Conservation (phyloP, 345 rosid genomes). For the Capsella bursapastoris region DNA sequence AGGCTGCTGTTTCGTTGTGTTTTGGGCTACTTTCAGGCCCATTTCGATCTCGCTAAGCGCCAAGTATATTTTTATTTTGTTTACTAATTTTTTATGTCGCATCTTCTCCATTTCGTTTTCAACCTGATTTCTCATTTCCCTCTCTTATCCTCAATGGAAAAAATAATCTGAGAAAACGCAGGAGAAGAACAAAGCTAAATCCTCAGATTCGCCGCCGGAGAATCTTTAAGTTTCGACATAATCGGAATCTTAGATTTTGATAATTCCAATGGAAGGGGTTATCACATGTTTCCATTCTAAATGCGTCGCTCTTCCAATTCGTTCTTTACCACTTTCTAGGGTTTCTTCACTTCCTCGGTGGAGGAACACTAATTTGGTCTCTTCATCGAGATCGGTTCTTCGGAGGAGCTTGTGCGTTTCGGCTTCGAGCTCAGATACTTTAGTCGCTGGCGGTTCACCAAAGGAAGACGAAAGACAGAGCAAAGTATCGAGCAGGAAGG, state of each 20-base stretch:
- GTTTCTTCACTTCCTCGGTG: slow-evolving; percentile 43
- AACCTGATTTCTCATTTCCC: slow-evolving; percentile 49
- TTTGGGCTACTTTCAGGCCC: slow-evolving; percentile 35
- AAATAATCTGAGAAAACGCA: slow-evolving; percentile 24
- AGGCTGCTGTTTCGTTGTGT: not conserved
- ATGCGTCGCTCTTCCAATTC: slow-evolving; percentile 54
- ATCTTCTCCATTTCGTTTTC: slow-evolving; percentile 42
- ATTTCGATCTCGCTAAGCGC: slow-evolving; percentile 5
- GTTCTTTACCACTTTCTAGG: slow-evolving; percentile 43
- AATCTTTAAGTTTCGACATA: slow-evolving; percentile 14
- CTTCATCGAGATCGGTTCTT: slow-evolving; percentile 43
- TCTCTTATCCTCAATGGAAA: slow-evolving; percentile 42
- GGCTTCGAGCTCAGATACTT: slow-evolving; percentile 67
- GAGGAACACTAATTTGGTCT: slow-evolving; percentile 41
- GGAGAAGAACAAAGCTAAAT: slow-evolving; percentile 12
- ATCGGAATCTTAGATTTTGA: slow-evolving; percentile 3
- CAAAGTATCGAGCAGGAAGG: slow-evolving; percentile 56
- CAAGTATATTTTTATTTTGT: slow-evolving; percentile 1
- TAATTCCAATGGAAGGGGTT: slow-evolving; percentile 45
- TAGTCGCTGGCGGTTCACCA: slow-evolving; percentile 61
- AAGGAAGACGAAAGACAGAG: slow-evolving; percentile 50
- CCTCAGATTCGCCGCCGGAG: slow-evolving; percentile 43
- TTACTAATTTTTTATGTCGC: slow-evolving; percentile 18
- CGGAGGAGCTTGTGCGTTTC: slow-evolving; percentile 44
- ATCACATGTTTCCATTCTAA: slow-evolving; percentile 50